Base-by-base conservation (phyloP, 768 basidiomycete species). In the Panaeolus cyanescens region DNA sequence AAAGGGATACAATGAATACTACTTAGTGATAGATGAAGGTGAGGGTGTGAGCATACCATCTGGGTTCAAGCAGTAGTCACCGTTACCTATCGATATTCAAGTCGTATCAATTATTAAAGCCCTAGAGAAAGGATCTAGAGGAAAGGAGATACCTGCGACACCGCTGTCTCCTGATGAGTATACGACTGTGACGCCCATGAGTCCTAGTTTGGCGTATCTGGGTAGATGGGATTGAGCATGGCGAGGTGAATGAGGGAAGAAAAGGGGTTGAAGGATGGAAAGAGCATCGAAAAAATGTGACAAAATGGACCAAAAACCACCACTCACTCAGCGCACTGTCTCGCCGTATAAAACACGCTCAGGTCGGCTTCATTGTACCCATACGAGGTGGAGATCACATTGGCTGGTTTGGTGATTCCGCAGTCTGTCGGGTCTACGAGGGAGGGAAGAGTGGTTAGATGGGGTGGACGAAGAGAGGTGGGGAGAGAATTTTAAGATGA, bases 121-220 rank as follows among this genome's bases (percentile, higher is more conserved):
- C 12, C n/a, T n/a, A n/a, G 32, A 31, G 28, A 31, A 10, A 8
- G 19, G 9, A 30, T 19, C 33, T 58, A 19, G n/a, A n/a, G 32
- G 17, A 31, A 32, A 36, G 33, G 19, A 66, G 62, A 53, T 56
- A 74, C 77, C 78, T 42, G 72, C 75, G 25, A 87, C 87, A 20
- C 88, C 88, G 5, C 72, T 67, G 54, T 89, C 87, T 5, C 88
- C 87, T n/a, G 84, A 84, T 10, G 79, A 75, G 71, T 83, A 86
- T 20, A 84, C 50, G 15, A 89, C 56, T 2, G 85, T 85, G 30
- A 84, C 75, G 5, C 88, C 88, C 50, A 87, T 83, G 10, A 81
- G 75, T 13, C 86, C 86, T 19, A 89, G 80, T 61, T 79, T 76
- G 0, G 80, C 85, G 62, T 76, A 77, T 53, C 71, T 72, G 34